phyloP scores from a whole-genome alignment of 495 filamentous ascomycete species.

The Massariosphaeria phaeospora region DNA sequence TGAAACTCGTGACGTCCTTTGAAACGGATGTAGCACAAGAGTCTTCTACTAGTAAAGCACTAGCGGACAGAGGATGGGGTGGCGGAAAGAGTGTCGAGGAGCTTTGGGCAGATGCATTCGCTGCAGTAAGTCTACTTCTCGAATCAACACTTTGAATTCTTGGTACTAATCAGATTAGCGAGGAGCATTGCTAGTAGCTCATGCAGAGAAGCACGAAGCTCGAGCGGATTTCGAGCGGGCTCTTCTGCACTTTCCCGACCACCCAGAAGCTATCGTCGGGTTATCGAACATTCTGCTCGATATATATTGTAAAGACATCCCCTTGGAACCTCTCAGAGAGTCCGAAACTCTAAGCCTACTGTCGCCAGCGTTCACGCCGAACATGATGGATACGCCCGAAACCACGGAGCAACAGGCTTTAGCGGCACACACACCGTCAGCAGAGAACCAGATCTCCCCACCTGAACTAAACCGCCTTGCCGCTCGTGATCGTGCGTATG shows the following conservation, averaged over 20 bases:
- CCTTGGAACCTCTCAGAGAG: conserved; percentile 40
- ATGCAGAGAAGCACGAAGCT: conserved; percentile 60
- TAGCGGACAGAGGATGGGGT: conserved; percentile 65
- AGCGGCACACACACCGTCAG: conserved; percentile 24
- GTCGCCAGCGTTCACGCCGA: not conserved
- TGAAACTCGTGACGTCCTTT: conserved; percentile 55
- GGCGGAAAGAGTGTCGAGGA: conserved; percentile 69
- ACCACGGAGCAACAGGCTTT: conserved; percentile 7
- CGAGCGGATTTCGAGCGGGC: conserved; percentile 73
- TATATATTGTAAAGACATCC: conserved; percentile 64
- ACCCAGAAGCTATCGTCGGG: conserved; percentile 73
- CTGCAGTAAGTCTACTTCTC: conserved; percentile 54
- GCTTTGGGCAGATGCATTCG: conserved; percentile 72
- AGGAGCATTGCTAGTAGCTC: conserved; percentile 61
- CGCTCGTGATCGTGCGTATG: conserved; percentile 79
- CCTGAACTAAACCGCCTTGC: conserved; percentile 71
- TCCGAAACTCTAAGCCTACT: not conserved
- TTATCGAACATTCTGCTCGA: conserved; percentile 81
- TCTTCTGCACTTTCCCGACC: conserved; percentile 65
- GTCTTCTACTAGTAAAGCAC: conserved; percentile 43
- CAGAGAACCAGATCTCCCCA: conserved; percentile 44
- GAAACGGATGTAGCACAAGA: conserved; percentile 54
- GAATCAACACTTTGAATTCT: conserved; percentile 25
- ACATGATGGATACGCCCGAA: not conserved
- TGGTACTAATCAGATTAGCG: conserved; percentile 50